Conservation (phyloP, 495 filamentous ascomycete species). For the Diplogelasinospora grovesii region DNA sequence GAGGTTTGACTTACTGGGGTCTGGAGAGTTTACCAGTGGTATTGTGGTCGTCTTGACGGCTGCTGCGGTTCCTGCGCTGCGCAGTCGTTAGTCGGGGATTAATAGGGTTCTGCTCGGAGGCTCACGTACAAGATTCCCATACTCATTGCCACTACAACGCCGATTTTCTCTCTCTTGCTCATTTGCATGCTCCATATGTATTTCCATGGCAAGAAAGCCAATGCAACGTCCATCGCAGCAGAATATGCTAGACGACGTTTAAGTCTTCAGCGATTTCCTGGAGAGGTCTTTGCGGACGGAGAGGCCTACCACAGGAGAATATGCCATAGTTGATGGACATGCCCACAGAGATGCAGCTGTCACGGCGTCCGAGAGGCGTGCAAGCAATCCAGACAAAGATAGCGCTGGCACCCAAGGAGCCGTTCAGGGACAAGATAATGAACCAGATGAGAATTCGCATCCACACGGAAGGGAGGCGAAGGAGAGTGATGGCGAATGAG, state of each 20-base stretch:
- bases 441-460: conserved; percentile 11
- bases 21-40: not conserved
- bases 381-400: conserved; percentile 33
- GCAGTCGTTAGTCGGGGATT: no score
- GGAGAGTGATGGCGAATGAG: conserved; percentile 23
- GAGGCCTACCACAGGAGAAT: conserved; percentile 17
- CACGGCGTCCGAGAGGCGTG: conserved; percentile 12
- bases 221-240: conserved; percentile 28
- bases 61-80: conserved; percentile 26
- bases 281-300: not conserved
- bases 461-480: conserved; percentile 16
- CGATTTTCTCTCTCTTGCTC: conserved; percentile 28
- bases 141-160: conserved; percentile 32
- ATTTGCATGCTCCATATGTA: conserved; percentile 28
- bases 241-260: conserved; percentile 25
- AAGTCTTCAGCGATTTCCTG: not conserved
- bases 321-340: conserved; percentile 19
- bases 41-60: conserved; percentile 22
- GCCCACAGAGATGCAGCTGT: conserved; percentile 21
- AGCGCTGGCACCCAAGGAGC: conserved; percentile 25
- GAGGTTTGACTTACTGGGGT: conserved; percentile 7
- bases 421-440: conserved; percentile 29
- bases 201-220: conserved; percentile 30
- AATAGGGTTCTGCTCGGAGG: not conserved
- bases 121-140: conserved; percentile 34